phyloP scores from a whole-genome alignment of 2,329 filamentous ascomycete species.

The Colletotrichum caudatum region DNA sequence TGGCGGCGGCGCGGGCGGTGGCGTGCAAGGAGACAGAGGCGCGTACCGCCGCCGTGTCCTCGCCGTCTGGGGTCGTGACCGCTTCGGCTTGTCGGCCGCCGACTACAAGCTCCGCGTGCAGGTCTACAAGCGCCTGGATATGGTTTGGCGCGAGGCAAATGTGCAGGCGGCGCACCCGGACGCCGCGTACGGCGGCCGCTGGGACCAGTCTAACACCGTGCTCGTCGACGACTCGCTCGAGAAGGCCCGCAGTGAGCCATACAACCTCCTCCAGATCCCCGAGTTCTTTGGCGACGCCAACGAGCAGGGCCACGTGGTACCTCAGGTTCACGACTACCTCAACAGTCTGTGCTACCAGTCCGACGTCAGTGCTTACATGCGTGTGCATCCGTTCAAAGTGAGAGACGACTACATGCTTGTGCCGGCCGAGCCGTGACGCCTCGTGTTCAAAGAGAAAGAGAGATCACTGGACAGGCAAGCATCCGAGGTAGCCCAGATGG shows the following conservation, averaged over 20 bases:
- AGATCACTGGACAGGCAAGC: not conserved
- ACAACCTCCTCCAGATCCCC: conserved; percentile 83
- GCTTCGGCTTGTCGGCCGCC: conserved; percentile 71
- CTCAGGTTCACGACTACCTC: conserved; percentile 72
- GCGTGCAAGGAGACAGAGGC: conserved; percentile 41
- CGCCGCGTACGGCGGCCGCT: conserved; percentile 58
- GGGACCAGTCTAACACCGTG: conserved; percentile 88
- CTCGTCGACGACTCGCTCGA: conserved; percentile 86
- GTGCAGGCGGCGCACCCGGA: conserved; percentile 61
- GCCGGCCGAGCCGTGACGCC: conserved; percentile 12
- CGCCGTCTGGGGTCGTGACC: conserved; percentile 82
- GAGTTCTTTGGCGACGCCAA: conserved; percentile 71
- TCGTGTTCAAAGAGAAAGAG: not conserved
- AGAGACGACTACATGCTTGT: conserved; percentile 44
- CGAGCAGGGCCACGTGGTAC: conserved; percentile 61
- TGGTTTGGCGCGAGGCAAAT: conserved; percentile 72
- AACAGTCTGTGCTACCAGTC: conserved; percentile 65
- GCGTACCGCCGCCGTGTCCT: conserved; percentile 68
- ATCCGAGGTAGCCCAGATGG: not conserved
- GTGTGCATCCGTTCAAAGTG: conserved; percentile 61
- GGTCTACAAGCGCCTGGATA: conserved; percentile 87
- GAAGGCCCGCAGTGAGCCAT: conserved; percentile 86
- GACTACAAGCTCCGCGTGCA: conserved; percentile 81
- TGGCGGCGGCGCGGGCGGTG: not conserved
- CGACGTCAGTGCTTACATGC: conserved; percentile 74